phyloP scores from a whole-genome alignment of 2,329 filamentous ascomycete genomes.

The Trichoderma sp. region DNA sequence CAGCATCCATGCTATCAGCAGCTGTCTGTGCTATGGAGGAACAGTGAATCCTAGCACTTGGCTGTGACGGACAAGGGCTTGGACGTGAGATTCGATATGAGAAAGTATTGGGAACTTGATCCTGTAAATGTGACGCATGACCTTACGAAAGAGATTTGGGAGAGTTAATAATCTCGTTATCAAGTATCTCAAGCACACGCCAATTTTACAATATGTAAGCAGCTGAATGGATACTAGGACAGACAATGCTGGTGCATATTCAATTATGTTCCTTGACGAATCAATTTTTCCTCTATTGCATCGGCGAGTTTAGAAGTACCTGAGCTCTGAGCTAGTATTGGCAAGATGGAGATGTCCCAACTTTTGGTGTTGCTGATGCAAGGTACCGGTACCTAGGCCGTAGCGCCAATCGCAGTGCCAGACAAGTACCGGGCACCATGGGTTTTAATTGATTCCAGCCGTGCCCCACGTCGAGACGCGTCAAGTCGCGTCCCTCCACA shows the following conservation, averaged over 20 bases:
- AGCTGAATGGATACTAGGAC: not conserved
- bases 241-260: not conserved
- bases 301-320: not conserved
- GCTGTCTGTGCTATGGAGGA: not conserved
- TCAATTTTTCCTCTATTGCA: not conserved
- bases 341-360: not conserved
- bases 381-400: not conserved
- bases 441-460: slow-evolving; percentile 27
- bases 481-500: slow-evolving; percentile 35
- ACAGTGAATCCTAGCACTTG: not conserved
- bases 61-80: not conserved
- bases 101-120: not conserved
- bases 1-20: not conserved
- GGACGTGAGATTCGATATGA: not conserved
- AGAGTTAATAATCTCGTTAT: not conserved
- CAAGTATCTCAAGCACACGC: not conserved
- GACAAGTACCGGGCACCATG: not conserved
- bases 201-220: not conserved
- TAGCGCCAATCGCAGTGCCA: not conserved
- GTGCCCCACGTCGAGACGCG: slow-evolving; percentile 31
- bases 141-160: not conserved
- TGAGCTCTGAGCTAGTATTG: not conserved
- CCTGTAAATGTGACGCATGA: not conserved
- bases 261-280: not conserved
- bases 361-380: not conserved